Percentiles rank a stretch among this genome's conserved stretches.
phyloP scores from a whole-genome alignment of 129 eudicot species.

The Artemisia argyi region DNA sequence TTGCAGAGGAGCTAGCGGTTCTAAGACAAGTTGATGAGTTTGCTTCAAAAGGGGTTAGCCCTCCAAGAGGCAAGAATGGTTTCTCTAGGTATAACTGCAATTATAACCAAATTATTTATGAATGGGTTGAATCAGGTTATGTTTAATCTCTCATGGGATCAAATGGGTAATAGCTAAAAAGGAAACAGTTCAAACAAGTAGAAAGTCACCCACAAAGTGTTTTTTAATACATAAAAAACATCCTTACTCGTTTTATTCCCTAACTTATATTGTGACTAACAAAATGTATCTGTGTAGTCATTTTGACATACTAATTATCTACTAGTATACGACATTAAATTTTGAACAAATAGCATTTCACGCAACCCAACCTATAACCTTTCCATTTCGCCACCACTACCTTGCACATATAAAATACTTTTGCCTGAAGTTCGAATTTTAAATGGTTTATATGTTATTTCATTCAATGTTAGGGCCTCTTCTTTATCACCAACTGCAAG shows the following conservation, averaged over 20 bases:
- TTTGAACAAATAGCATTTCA: no score
- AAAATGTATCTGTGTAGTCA: no score
- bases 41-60: slow-evolving; percentile 81
- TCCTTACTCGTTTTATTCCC: no score
- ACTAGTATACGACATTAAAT: no score
- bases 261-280: no score
- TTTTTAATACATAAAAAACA: no score
- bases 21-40: slow-evolving; percentile 90
- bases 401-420: background rate
- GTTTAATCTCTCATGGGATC: no score
- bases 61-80: slow-evolving; percentile 94
- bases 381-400: background rate
- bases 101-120: background rate
- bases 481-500: slow-evolving; percentile 91
- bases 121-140: background rate
- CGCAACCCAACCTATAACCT: background rate
- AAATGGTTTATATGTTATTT: slow-evolving; percentile 14
- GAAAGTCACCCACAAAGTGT: no score
- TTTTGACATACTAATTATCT: no score
- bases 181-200: no score
- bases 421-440: background rate
- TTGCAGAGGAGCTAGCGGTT: slow-evolving; percentile 94
- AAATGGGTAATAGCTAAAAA: no score
- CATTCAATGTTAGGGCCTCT: slow-evolving; percentile 51
- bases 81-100: slow-evolving; percentile 60